Evolutionary conservation across 345 rosid species (phyloP), one percentile per base, ranked within the genome.

Genomic region (Pugionium dolabratum): DNA sequence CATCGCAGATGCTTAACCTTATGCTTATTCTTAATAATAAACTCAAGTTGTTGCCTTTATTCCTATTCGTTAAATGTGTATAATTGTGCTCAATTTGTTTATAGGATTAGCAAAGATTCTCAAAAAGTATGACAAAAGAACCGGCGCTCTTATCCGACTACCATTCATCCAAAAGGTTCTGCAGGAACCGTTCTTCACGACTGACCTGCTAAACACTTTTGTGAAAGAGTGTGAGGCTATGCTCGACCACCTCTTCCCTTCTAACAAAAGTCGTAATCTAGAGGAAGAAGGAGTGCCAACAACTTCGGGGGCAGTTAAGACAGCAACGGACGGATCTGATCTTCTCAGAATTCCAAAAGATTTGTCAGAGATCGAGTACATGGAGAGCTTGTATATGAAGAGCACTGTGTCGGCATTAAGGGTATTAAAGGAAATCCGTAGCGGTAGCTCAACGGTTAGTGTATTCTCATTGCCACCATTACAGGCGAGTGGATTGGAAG

Each of bases 41-140:
- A 53, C 48, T 61, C 26, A 2, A 50, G 3, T 60, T 61, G 9
- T 29, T 71, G 9, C 66, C 70, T 64, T 72, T 72, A 51, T 72
- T 64, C 66, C 4, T 43, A 51, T 57, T 64, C 71, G 2, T 46
- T 71, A 32, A 63, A 9, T 42, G 18, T 44, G 4, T 68, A 34
- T 33, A 70, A 39, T 50, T 41, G 51, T 34, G 51, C 56, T 49
- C 46, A 27, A 34, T 42, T 65, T 60, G 60, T 41, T 54, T 58
- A 52, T 82, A 92, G 98, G 96, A 63, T 37, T 89, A 61, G 96
- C 82, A 61, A 92, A 92, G 76, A 78, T 89, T 70, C 69, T 89
- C 9, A 92, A 89, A 83, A 92, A 89, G 76, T 87, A 84, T 4
- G 96, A 87, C 73, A 92, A 92, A 76, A 79, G 89, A 71, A 92